phyloP scores from a whole-genome alignment of 2,329 filamentous ascomycete genomes.

The Erysiphe pulchra region DNA sequence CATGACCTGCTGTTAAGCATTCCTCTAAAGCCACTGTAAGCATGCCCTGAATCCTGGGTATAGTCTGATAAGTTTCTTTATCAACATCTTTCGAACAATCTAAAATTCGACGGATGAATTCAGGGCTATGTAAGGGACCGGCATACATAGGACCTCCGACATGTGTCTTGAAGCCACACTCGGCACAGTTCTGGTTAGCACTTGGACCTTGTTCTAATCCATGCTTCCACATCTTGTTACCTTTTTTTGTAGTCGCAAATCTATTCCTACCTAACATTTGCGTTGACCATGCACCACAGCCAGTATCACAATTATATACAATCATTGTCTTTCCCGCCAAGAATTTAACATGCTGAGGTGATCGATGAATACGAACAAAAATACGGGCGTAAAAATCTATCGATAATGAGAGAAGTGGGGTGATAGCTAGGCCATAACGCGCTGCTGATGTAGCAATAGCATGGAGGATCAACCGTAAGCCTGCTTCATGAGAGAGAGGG shows the following conservation, averaged over 20 bases:
- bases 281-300: constrained; percentile 77
- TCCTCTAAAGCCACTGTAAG: constrained; percentile 72
- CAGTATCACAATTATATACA: constrained; percentile 70
- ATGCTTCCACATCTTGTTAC: constrained; percentile 48
- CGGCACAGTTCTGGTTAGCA: constrained; percentile 39
- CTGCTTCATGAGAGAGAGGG: constrained; percentile 65
- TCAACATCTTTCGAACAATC: constrained; percentile 42
- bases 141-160: constrained; percentile 87
- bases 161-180: constrained; percentile 73
- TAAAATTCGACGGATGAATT: constrained; percentile 60
- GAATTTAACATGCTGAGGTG: constrained; percentile 71
- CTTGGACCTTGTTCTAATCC: constrained; percentile 45
- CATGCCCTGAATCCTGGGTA: constrained; percentile 70
- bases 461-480: constrained; percentile 65
- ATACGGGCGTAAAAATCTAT: constrained; percentile 89
- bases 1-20: constrained; percentile 4
- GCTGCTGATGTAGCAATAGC: constrained; percentile 57
- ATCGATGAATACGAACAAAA: constrained; percentile 60
- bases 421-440: constrained; percentile 66
- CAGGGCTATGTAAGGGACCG: constrained; percentile 60
- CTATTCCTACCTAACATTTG: constrained; percentile 54
- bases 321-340: constrained; percentile 78
- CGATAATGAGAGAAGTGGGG: constrained; percentile 74
- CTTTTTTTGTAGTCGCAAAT: constrained; percentile 41
- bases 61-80: constrained; percentile 49